Base-by-base conservation (phyloP, 2,329 filamentous ascomycete species). In the Grosmannia serpens region DNA sequence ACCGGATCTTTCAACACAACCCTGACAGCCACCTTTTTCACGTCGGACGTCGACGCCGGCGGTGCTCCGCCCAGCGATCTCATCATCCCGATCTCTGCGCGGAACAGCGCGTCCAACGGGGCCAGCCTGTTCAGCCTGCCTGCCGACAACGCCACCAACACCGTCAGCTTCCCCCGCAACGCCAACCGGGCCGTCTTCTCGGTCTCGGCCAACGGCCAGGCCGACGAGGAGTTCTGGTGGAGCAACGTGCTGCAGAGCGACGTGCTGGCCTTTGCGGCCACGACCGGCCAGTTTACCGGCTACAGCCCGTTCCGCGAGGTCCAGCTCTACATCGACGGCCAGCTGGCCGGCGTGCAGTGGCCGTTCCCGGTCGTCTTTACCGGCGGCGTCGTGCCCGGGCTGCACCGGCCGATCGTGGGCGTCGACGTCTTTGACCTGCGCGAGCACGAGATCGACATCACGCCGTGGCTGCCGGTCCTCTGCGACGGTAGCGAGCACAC, bases 221-320 rank as follows among this genome's bases (percentile, higher is more conserved):
- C 79, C 0, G 73, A 77, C 20, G 89, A 94, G 71, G 89, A 95
- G 68, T 92, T 92, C 66, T 95, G 89, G 88, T 94, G 87, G 84
- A 81, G 79, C 59, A 92, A 92, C 66, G 84, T 90, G 1, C 79
- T 87, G 2, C 78, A 85, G 50, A 81, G 80, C 11, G 79, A 85
- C 62, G 75, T 75, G 4, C 62, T 77, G 41, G 77, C 79, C 4
- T 92, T 91, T 67, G 74, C 77, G 5, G 69, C 71, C 8, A 77
- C 75, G 1, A 77, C 78, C 4, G 83, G 81, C 15, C 71, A 72
- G 1, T 74, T 90, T 0, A 81, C 82, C 27, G 89, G 87, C 0
- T 83, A 82, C 64, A 86, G 86, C 6, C 83, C 88, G 1, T 92
- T 88, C 68, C 83, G 89, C 26, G 89, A 95, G 71, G 78, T 94